Percentiles rank a stretch among this genome's conserved stretches.
phyloP scores from a whole-genome alignment of 805 yeast genomes.

The Cyberlindnera amylophila region DNA sequence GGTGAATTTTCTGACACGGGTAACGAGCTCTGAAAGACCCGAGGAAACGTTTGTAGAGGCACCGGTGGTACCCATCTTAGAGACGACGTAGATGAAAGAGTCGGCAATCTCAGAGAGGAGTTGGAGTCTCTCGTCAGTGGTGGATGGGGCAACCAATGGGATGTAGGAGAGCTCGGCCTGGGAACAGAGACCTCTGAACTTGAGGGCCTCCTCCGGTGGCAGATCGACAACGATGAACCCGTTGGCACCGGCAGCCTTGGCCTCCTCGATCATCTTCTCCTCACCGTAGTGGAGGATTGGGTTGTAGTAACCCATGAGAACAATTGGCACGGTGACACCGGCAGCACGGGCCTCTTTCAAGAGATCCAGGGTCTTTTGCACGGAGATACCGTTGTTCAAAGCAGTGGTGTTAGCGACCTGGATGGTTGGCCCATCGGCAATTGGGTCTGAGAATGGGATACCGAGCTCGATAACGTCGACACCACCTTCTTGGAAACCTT shows the following conservation, averaged over 20 bases:
- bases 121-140: conserved; percentile 83
- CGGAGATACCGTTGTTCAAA: conserved; percentile 75
- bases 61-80: conserved; percentile 98
- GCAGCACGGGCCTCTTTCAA: conserved; percentile 70
- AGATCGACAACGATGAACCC: conserved; percentile 93
- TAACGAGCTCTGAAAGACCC: conserved; percentile 64
- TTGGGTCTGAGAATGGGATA: conserved; percentile 95
- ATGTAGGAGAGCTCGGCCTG: conserved; percentile 72
- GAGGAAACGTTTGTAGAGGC: conserved; percentile 62
- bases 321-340: conserved; percentile 85
- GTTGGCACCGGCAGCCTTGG: conserved; percentile 87
- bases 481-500: conserved; percentile 92
- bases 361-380: conserved; percentile 62
- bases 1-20: conserved; percentile 72
- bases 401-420: conserved; percentile 86
- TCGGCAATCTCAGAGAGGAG: conserved; percentile 83
- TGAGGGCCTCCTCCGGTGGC: conserved; percentile 96
- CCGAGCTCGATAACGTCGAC: conserved; percentile 94
- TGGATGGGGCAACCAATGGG: conserved; percentile 95
- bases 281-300: conserved; percentile 92
- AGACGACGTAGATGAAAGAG: conserved; percentile 92
- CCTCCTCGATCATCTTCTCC: conserved; percentile 69
- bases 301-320: conserved; percentile 97
- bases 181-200: conserved; percentile 72
- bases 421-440: conserved; percentile 98